Conservation (phyloP, 2,329 filamentous ascomycete species). For the Colletotrichum coccodes region DNA sequence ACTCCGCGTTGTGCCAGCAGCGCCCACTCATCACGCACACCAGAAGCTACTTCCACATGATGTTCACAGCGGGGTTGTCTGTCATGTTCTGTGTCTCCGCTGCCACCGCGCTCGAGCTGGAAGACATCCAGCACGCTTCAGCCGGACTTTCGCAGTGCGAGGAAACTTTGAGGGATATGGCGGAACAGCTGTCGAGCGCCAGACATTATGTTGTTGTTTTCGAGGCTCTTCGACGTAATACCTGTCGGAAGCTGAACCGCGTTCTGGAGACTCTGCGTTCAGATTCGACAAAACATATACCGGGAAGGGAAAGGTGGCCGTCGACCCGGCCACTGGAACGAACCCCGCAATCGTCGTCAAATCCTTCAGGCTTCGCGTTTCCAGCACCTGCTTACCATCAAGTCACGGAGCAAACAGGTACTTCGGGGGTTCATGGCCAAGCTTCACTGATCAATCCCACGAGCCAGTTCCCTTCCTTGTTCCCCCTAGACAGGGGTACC, state of each 20-base stretch:
- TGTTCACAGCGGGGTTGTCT: constrained; percentile 55
- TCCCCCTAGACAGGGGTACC: too few species aligned
- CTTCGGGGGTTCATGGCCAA: too few species aligned
- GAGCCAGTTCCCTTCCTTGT: too few species aligned
- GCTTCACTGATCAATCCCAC: too few species aligned
- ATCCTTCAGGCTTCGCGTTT: too few species aligned
- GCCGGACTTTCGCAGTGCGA: constrained; percentile 35
- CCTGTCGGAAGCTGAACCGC: constrained; percentile 20
- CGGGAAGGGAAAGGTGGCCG: too few species aligned
- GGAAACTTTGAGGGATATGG: constrained; percentile 38
- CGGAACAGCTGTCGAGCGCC: constrained; percentile 39
- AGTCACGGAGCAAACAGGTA: too few species aligned
- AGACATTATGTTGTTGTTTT: constrained; percentile 40
- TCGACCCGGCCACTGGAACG: too few species aligned
- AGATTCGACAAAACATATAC: not conserved
- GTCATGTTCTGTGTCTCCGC: constrained; percentile 43
- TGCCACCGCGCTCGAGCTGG: not conserved
- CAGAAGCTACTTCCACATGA: constrained; percentile 58
- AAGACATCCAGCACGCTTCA: constrained; percentile 6
- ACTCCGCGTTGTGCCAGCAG: constrained; percentile 45
- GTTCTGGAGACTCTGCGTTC: constrained; percentile 3
- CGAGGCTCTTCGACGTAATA: constrained; percentile 39
- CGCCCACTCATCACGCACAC: constrained; percentile 52
- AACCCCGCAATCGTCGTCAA: too few species aligned
- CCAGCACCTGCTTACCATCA: too few species aligned